These are phyloP conservation scores for Sindora glabra DNA, from an alignment of 306 rosid species.

Conservation along the genomic window DNA sequence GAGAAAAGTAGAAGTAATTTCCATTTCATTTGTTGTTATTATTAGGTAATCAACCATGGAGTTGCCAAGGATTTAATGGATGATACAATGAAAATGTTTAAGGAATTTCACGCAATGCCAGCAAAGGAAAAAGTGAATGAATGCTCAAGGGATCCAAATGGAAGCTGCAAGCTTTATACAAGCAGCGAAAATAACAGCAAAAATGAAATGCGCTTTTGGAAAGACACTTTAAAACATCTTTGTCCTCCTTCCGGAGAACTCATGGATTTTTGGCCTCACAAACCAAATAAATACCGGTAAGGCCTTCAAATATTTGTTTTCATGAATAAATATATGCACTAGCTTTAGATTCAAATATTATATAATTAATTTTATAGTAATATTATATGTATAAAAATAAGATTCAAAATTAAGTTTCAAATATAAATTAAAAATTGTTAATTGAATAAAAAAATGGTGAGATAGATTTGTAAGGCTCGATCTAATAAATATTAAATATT, in stretches of 20 bases:
- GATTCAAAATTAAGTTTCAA: too few species aligned
- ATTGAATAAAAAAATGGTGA: too few species aligned
- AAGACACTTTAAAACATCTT: slow-evolving; percentile 53
- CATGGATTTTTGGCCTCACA: slow-evolving; percentile 58
- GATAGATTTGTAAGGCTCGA: too few species aligned
- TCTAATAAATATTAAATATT: too few species aligned
- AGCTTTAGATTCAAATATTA: too few species aligned
- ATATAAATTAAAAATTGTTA: too few species aligned
- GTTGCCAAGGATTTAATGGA: slow-evolving; percentile 37
- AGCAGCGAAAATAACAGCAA: slow-evolving; percentile 45
- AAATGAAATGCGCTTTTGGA: slow-evolving; percentile 49
- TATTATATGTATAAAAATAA: too few species aligned
- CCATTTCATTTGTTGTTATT: not conserved
- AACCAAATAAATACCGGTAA: slow-evolving; percentile 52
- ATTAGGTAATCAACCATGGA: slow-evolving; percentile 61
- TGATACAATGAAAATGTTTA: slow-evolving; percentile 26
- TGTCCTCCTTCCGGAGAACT: slow-evolving; percentile 44
- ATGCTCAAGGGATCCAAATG: slow-evolving; percentile 42
- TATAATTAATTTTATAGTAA: too few species aligned
- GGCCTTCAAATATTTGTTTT: not conserved
- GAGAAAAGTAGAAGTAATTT: not conserved
- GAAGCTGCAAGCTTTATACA: slow-evolving; percentile 51
- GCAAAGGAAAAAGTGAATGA: slow-evolving; percentile 47
- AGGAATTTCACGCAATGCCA: slow-evolving; percentile 63
- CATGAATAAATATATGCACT: too few species aligned